phyloP scores from a whole-genome alignment of 768 basidiomycete species.

The Macrolepiota fuliginosa region DNA sequence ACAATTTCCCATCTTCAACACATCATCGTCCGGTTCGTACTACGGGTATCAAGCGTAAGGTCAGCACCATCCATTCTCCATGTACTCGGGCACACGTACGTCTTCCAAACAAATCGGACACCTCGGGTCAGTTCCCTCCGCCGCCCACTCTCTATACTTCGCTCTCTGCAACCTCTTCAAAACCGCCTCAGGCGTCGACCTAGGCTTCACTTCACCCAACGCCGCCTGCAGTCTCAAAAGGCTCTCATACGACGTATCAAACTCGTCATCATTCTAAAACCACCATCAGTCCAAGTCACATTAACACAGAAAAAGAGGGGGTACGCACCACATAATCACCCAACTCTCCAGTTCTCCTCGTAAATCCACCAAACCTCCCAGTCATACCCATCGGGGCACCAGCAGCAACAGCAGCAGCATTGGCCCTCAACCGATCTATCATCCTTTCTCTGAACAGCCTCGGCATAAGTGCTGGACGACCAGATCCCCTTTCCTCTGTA shows the following conservation, averaged over 20 bases:
- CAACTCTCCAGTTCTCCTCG: conserved; percentile 18
- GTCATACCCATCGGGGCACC: not conserved
- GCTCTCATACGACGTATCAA: conserved; percentile 74
- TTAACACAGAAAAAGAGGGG: not conserved
- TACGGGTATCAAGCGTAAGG: conserved; percentile 24
- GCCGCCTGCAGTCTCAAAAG: conserved; percentile 55
- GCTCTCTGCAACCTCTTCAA: conserved; percentile 42
- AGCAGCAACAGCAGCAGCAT: not conserved
- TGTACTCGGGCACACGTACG: conserved; percentile 39
- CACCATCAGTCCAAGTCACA: not conserved
- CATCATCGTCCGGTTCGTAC: conserved; percentile 62
- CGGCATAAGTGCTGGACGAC: not conserved
- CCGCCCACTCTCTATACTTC: conserved; percentile 16
- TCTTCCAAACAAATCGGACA: conserved; percentile 88
- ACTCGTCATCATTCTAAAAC: conserved; percentile 68
- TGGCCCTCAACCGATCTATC: conserved; percentile 1
- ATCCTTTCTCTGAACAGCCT: not conserved
- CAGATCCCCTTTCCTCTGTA: not conserved
- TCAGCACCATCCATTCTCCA: conserved; percentile 8
- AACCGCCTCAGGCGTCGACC: conserved; percentile 59
- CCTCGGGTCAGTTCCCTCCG: conserved; percentile 45
- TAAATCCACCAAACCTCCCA: conserved; percentile 8
- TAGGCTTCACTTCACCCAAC: conserved; percentile 69
- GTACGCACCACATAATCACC: conserved; percentile 42
- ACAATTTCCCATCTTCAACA: conserved; percentile 68